Base-by-base conservation (phyloP, 768 basidiomycete genomes). In the Gelatoporia subvermispora region DNA sequence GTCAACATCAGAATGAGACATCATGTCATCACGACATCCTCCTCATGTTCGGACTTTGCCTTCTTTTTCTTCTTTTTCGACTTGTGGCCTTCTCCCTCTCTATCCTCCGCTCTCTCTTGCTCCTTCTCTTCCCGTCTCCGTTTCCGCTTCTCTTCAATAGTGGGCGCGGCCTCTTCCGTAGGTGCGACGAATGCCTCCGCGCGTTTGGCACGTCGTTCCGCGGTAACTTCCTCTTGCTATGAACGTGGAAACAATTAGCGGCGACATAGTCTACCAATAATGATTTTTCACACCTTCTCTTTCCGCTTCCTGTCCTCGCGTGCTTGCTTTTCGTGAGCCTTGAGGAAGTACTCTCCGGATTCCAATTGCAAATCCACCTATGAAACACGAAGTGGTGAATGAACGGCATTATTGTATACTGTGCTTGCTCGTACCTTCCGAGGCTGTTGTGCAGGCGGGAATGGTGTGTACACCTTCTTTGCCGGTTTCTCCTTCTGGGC, bases 271-370 rank as follows among this genome's bases (percentile, higher is more conserved):
- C n/a, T 43, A 37, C n/a, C n/a, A 43, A 42, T 1, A 23, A 24
- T 38, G 9, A 18, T 17, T 8, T 22, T 22, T 9, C 67, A 25
- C 45, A 84, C 88, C 79, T 90, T 92, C 64, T 92, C 81, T 67
- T 81, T 84, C 63, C 86, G 72, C 61, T 78, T 75, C 48, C 77
- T 78, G 25, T 78, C 75, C 58, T 93, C 89, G 31, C 81, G 76
- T 2, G 78, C 81, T 55, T 85, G 85, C 72, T 88, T 95, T 64
- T 98, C 90, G 50, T 81, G 75, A 16, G 87, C 71, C 64, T 95
- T 96, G 71, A 99, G 85, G 76, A 98, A 99, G 64, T 98, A 98
- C 62, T 98, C 96, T 70, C 96, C 96, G 2, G 88, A 88, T 63
- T 96, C 95, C 55, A 98, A 75, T 74, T 97, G 88, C 39, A 96